These are phyloP conservation scores for Thielaviopsis euricoi DNA, from an alignment of 2,329 filamentous ascomycete species.

Conservation along the genomic window DNA sequence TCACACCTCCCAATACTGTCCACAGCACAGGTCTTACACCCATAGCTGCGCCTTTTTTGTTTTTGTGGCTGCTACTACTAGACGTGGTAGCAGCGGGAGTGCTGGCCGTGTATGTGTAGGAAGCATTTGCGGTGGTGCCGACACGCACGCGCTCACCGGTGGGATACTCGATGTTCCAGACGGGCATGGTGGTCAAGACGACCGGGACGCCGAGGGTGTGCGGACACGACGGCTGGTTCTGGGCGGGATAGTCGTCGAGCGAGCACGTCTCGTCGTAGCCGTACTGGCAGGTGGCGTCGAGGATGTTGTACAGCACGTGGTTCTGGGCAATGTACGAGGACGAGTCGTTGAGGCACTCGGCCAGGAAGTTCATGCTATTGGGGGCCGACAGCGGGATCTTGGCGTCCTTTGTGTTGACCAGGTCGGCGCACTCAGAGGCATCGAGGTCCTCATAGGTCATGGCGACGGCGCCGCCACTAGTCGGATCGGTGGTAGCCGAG, in stretches of 20 bases:
- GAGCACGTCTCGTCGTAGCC: conserved; percentile 35
- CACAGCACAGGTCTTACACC: neutral
- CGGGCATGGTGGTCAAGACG: conserved; percentile 22
- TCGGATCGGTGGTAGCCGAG: conserved; percentile 28
- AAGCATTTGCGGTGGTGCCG: conserved; percentile 4
- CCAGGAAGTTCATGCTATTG: conserved; percentile 40
- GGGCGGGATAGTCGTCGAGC: conserved; percentile 25
- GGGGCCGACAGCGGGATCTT: conserved; percentile 37
- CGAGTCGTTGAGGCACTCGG: conserved; percentile 27
- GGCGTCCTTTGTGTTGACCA: conserved; percentile 31
- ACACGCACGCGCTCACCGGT: conserved; percentile 23
- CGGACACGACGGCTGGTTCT: conserved; percentile 36
- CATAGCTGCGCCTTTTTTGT: neutral
- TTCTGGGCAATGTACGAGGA: conserved; percentile 36
- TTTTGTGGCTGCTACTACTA: neutral
- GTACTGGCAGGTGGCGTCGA: conserved; percentile 31
- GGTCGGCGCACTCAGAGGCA: conserved; percentile 29
- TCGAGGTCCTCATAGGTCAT: conserved; percentile 35
- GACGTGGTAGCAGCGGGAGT: neutral
- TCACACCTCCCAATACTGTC: neutral
- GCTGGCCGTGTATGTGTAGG: conserved; percentile 1
- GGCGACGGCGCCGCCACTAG: conserved; percentile 30
- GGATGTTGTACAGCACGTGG: conserved; percentile 36
- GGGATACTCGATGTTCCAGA: conserved; percentile 35
- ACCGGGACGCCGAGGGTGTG: conserved; percentile 23